phyloP scores from a whole-genome alignment of 2,329 filamentous ascomycete species.

The Fusarium longipes region DNA sequence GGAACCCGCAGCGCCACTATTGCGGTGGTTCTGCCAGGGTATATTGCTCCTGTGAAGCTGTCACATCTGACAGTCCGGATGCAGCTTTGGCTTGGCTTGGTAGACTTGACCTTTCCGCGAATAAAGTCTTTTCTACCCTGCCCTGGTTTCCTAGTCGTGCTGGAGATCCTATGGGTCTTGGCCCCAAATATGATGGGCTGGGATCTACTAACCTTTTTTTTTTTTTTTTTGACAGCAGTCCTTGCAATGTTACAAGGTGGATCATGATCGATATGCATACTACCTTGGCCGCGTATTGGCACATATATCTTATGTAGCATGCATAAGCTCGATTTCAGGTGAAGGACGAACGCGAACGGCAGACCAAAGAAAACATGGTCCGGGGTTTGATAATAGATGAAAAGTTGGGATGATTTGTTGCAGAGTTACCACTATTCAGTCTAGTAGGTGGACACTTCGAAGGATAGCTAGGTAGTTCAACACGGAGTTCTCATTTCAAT shows the following conservation, averaged over 20 bases:
- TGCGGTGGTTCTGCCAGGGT: not conserved
- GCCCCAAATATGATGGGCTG: not conserved
- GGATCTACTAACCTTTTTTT: not conserved
- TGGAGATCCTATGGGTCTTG: not conserved
- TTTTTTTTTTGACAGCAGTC: not conserved
- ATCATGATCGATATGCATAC: not conserved
- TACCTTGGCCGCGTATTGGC: not conserved
- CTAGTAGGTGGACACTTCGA: not conserved
- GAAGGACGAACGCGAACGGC: constrained; percentile 1
- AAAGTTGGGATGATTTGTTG: not conserved
- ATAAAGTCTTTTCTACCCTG: not conserved
- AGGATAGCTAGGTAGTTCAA: not conserved
- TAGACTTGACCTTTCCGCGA: not conserved
- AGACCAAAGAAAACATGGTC: not conserved
- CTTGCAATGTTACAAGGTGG: not conserved
- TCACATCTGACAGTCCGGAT: not conserved
- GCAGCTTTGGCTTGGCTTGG: not conserved
- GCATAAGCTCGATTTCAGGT: constrained; percentile 7
- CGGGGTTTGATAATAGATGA: not conserved
- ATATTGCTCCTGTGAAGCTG: not conserved
- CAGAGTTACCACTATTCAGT: not conserved
- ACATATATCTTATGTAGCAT: not conserved
- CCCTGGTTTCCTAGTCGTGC: not conserved
- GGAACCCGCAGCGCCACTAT: constrained; percentile 37
- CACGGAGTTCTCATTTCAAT: not conserved